Conservation (phyloP, 805 yeast genomes). For the Saccharomycopsis fibuligera region DNA sequence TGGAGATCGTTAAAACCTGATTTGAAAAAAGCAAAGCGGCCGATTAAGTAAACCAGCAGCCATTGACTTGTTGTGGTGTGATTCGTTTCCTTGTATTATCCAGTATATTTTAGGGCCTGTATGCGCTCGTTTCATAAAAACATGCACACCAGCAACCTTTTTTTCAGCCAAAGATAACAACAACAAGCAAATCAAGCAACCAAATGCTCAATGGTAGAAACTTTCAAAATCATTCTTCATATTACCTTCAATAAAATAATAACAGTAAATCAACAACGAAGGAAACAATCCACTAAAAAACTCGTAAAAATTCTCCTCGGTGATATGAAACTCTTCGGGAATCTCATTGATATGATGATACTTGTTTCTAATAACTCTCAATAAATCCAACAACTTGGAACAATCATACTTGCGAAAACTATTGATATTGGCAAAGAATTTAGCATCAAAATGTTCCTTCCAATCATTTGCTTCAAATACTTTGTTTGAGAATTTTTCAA, state of each 20-base stretch:
- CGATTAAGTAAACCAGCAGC: no score
- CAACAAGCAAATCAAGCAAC: neutral
- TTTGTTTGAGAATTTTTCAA: constrained; percentile 44
- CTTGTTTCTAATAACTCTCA: constrained; percentile 87
- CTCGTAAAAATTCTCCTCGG: constrained; percentile 74
- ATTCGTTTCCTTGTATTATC: no score
- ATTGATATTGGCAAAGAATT: constrained; percentile 77
- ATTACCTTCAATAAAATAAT: constrained; percentile 50
- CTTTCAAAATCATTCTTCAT: constrained; percentile 50
- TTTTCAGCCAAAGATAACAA: neutral
- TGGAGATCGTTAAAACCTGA: no score
- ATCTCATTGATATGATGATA: constrained; percentile 91
- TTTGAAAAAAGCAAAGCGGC: no score
- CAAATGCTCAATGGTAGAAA: constrained; percentile 25
- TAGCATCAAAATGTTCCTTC: constrained; percentile 65
- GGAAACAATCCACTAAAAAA: constrained; percentile 80
- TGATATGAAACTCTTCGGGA: constrained; percentile 55
- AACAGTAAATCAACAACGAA: constrained; percentile 64
- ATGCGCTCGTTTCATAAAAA: no score
- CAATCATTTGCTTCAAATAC: constrained; percentile 66
- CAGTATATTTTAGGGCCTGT: no score
- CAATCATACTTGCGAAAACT: constrained; percentile 85
- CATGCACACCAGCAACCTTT: no score
- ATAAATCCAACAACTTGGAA: constrained; percentile 71
- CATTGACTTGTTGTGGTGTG: no score